Evolutionary conservation across 2,329 filamentous ascomycete genomes (phyloP), one percentile per base, ranked within the genome.

Genomic region (Alternaria novae-zelandiae): DNA sequence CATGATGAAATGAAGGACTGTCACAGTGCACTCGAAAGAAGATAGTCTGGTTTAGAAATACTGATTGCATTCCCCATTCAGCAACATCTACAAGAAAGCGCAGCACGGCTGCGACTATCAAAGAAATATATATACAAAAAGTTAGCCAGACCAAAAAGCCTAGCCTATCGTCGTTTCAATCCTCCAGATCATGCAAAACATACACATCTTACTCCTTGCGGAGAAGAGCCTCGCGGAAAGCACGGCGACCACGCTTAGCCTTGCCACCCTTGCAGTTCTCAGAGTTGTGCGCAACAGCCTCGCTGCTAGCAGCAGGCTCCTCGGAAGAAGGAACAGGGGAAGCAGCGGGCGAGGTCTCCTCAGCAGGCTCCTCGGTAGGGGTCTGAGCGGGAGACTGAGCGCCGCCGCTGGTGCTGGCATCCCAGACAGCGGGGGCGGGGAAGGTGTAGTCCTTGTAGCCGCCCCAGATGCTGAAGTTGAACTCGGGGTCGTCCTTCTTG

Each of bases 401-500:
- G n/a, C 41, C 45, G 15, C 49, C 20, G 50, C 49, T 36, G 44
- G 30, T 60, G 26, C 64, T 66, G 46, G 60, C 61, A 51, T 58
- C 58, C 64, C 64, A 71, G 28, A 71, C 68, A 50, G 66, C 57
- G 3, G 63, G 71, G 21, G 67, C 67, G 15, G 65, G 68, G 46
- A 70, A 66, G 5, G 70, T 64, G 66, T 68, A 72, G 8, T 61
- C 57, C 60, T 72, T 71, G 55, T 67, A 67, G 32, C 70, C 70
- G 28, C 67, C 61, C 41, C 61, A 71, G 53, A 68, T 63, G 54
- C 58, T 64, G 63, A 68, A 70, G 59, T 62, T 65, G 46, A 72
- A 59, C n/a, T 62, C 63, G 3, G 73, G 69, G 53, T 76, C 73
- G n/a, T 46, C 59, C 21, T 65, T 65, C 64, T 69, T 70, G 82